phyloP scores from a whole-genome alignment of 2,329 filamentous ascomycete species.

The Pseudopithomyces maydicus region DNA sequence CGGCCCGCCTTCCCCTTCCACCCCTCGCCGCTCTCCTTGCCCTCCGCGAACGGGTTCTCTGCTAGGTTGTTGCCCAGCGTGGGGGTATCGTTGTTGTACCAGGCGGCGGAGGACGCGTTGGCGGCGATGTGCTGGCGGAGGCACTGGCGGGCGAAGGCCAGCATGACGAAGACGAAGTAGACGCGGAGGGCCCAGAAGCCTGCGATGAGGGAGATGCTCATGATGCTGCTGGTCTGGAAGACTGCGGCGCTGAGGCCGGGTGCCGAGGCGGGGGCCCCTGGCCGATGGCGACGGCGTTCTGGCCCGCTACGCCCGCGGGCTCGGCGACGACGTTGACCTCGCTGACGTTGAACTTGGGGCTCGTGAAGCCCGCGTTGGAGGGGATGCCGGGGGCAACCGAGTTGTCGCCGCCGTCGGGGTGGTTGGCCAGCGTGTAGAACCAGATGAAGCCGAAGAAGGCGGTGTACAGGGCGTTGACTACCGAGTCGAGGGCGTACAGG shows the following conservation, averaged over 20 bases:
- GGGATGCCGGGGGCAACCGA: slow-evolving; percentile 57
- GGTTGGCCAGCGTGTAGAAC: slow-evolving; percentile 75
- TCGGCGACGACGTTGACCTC: slow-evolving; percentile 60
- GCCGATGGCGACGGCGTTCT: slow-evolving; percentile 59
- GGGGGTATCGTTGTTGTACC: slow-evolving; percentile 45
- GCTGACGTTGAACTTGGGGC: slow-evolving; percentile 65
- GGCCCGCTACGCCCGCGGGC: slow-evolving; percentile 55
- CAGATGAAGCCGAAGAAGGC: slow-evolving; percentile 80
- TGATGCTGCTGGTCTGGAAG: slow-evolving; percentile 69
- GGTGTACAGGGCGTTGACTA: slow-evolving; percentile 83
- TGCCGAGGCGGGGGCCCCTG: slow-evolving; percentile 41
- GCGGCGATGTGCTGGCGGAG: slow-evolving; percentile 69
- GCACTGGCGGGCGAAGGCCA: slow-evolving; percentile 79
- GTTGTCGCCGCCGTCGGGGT: slow-evolving; percentile 48
- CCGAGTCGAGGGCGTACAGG: slow-evolving; percentile 81
- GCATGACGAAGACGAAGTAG: slow-evolving; percentile 84
- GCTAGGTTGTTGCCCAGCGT: slow-evolving; percentile 55
- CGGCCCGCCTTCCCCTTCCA: slow-evolving; percentile 81
- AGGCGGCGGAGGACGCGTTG: slow-evolving; percentile 50
- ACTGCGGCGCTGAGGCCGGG: slow-evolving; percentile 65
- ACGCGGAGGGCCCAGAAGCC: slow-evolving; percentile 75
- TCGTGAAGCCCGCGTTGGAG: slow-evolving; percentile 68
- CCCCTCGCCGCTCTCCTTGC: slow-evolving; percentile 75
- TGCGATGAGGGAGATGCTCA: slow-evolving; percentile 78
- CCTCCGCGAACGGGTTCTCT: slow-evolving; percentile 72